A percentile compares a stretch with the other conserved stretches of the same genome.
phyloP scores from a whole-genome alignment of 805 yeast genomes.

The Babjeviella inositovora region DNA sequence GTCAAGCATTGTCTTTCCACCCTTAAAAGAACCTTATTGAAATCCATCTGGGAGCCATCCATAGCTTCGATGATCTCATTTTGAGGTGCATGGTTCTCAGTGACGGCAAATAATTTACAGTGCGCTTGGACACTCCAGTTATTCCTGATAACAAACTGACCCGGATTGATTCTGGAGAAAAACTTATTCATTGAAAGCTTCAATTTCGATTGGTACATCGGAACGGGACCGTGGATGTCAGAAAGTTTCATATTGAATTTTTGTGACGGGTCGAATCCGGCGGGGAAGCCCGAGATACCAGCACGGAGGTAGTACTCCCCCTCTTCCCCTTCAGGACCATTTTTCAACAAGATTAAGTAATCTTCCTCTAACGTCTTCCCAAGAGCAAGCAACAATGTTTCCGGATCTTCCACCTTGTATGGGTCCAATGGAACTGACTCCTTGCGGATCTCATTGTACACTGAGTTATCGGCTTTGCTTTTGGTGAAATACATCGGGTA shows the following conservation, averaged over 20 bases:
- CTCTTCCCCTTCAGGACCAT: no score
- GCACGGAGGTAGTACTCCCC: conserved; percentile 47
- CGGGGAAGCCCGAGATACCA: conserved; percentile 46
- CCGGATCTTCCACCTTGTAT: no score
- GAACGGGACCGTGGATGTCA: conserved; percentile 56
- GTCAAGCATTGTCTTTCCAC: conserved; percentile 44
- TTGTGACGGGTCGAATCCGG: conserved; percentile 52
- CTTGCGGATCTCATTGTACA: no score
- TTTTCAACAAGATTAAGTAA: no score
- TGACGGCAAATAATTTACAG: conserved; percentile 25
- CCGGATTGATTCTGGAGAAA: conserved; percentile 36
- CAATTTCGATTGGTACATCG: conserved; percentile 40
- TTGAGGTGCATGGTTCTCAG: conserved; percentile 20
- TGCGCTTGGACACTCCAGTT: conserved; percentile 65
- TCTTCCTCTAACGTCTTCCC: no score
- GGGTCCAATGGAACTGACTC: no score
- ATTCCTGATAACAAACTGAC: conserved; percentile 41
- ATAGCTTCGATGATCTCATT: conserved; percentile 17
- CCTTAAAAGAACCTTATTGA: conserved; percentile 34
- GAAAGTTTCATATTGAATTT: conserved; percentile 39
- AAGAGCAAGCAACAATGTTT: no score
- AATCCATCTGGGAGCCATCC: conserved; percentile 17
- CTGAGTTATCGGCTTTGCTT: conserved; percentile 4
- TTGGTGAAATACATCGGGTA: conserved; percentile 18
- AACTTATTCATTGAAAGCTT: conserved; percentile 52